Conservation (phyloP, 2,329 filamentous ascomycete genomes). For the Talaromyces pinophilus region DNA sequence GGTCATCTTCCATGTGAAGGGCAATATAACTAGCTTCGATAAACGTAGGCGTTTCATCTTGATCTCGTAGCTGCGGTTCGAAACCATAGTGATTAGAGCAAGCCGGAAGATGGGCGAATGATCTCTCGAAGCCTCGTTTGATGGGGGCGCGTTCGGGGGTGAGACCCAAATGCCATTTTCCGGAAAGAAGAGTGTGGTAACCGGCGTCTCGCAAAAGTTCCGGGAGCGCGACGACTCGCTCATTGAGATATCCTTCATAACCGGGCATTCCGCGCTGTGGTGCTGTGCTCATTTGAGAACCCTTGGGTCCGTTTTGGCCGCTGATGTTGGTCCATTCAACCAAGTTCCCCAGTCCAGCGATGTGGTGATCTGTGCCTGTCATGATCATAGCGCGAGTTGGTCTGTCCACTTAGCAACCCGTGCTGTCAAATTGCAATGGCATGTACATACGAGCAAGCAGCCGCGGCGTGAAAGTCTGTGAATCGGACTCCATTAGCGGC, state of each 20-base stretch:
- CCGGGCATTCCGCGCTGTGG: conserved; percentile 61
- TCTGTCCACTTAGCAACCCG: conserved; percentile 52
- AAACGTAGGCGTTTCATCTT: conserved; percentile 46
- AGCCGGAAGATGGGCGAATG: conserved; percentile 62
- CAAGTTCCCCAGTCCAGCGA: conserved; percentile 58
- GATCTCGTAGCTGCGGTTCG: conserved; percentile 47
- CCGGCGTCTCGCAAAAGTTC: conserved; percentile 61
- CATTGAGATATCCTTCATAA: conserved; percentile 65
- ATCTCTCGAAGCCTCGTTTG: conserved; percentile 60
- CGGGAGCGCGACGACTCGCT: conserved; percentile 34
- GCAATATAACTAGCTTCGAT: conserved; percentile 47
- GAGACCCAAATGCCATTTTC: conserved; percentile 65
- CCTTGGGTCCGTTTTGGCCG: conserved; percentile 55
- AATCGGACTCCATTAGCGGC: conserved; percentile 56
- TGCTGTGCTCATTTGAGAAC: conserved; percentile 54
- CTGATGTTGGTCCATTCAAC: conserved; percentile 60
- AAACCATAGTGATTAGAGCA: conserved; percentile 62
- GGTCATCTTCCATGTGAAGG: conserved; percentile 49
- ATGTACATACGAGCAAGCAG: conserved; percentile 29
- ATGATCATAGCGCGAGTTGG: conserved; percentile 67
- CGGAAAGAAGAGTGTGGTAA: conserved; percentile 62
- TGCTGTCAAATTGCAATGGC: neutral
- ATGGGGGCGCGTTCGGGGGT: conserved; percentile 59
- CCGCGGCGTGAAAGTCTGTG: conserved; percentile 65
- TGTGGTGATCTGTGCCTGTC: conserved; percentile 63